Evolutionary conservation across 1,139 yeast species (phyloP).

Genomic region (Hansenula sp.): DNA sequence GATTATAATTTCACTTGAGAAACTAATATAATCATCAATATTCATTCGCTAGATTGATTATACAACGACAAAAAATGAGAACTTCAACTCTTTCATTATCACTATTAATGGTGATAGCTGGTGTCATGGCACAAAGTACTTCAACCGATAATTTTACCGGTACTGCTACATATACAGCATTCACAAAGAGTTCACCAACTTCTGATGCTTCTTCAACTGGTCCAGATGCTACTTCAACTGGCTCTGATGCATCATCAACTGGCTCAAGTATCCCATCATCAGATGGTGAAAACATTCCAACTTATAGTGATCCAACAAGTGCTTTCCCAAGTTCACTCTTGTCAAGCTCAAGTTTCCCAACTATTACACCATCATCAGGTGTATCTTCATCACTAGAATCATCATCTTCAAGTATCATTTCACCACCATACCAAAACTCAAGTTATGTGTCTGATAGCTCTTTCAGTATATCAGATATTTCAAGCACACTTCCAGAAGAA

Average conservation of each 20-base stretch:
- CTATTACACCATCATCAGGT: background rate
- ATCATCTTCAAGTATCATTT: background rate
- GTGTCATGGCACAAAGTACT: slow-evolving; percentile 15
- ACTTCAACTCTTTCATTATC: slow-evolving; percentile 11
- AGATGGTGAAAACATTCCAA: no score
- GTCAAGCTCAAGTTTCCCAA: background rate
- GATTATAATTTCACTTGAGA: no score
- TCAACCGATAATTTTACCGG: slow-evolving; percentile 18
- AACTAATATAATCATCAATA: no score
- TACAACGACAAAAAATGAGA: slow-evolving; percentile 8
- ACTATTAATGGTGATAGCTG: slow-evolving; percentile 11
- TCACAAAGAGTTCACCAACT: slow-evolving; percentile 10
- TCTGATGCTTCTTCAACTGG: slow-evolving; percentile 1
- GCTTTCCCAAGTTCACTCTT: background rate
- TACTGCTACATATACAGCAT: slow-evolving; percentile 12
- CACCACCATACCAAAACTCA: slow-evolving; percentile 1
- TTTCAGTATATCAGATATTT: background rate
- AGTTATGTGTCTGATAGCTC: background rate
- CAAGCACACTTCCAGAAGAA: background rate
- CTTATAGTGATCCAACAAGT: background rate
- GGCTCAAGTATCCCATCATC: background rate
- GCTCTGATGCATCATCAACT: background rate
- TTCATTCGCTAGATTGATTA: background rate
- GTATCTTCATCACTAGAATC: background rate
- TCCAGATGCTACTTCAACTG: background rate